Evolutionary conservation across 768 basidiomycete genomes (phyloP).

Genomic region (Calocybe gangraenosa): DNA sequence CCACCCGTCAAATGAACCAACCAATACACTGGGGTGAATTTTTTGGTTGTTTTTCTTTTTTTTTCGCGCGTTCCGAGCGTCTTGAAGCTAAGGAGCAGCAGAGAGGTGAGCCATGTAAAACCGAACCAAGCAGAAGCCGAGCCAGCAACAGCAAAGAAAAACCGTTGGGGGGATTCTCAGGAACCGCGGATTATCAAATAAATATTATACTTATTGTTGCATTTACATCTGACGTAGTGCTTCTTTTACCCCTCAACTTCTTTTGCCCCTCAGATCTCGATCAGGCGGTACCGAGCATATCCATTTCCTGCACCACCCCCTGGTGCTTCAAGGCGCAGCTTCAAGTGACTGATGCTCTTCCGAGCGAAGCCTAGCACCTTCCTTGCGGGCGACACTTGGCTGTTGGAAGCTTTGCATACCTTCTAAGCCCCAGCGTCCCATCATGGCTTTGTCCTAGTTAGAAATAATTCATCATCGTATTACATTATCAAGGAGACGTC

Average conservation of each 20-base stretch:
- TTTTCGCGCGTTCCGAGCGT: no score
- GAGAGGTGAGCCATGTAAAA: no score
- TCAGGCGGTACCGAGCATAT: slow-evolving; percentile 14
- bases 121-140: no score
- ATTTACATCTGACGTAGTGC: slow-evolving; percentile 3
- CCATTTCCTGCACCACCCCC: slow-evolving; percentile 4
- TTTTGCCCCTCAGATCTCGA: slow-evolving; percentile 1
- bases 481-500: slow-evolving; percentile 6
- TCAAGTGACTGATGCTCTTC: slow-evolving; percentile 3
- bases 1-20: neutral
- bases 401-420: slow-evolving; percentile 93
- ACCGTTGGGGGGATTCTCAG: slow-evolving; percentile 14
- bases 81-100: no score
- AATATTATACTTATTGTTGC: slow-evolving; percentile 2
- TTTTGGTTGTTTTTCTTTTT: no score
- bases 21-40: no score
- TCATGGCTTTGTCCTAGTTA: slow-evolving; percentile 84
- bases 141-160: no score
- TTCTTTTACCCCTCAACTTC: neutral
- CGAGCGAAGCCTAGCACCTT: slow-evolving; percentile 27
- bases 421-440: slow-evolving; percentile 86
- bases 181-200: slow-evolving; percentile 12
- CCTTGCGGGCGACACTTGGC: slow-evolving; percentile 51
- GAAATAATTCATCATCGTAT: neutral
- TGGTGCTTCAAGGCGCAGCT: neutral